Evolutionary conservation across 345 rosid genomes (phyloP).

Genomic region (Syzygium jambos): DNA sequence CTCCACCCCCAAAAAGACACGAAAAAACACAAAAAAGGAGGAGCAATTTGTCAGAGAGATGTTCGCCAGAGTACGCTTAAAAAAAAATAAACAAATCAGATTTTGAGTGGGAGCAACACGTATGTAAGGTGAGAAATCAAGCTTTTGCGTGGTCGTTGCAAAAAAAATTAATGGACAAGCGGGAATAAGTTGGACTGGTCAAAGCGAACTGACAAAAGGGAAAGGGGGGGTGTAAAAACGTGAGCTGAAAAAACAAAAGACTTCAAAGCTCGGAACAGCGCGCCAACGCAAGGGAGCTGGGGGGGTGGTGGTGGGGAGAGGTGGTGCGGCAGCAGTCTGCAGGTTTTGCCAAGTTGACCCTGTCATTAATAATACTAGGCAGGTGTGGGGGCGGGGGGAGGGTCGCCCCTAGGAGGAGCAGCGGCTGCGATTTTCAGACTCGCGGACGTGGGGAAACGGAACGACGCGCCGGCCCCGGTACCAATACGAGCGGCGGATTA

Average conservation of each 20-base stretch:
- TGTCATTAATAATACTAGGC: not conserved
- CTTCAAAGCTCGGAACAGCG: not conserved
- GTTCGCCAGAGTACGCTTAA: too few species aligned
- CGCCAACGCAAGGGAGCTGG: not conserved
- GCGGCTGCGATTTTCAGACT: not conserved
- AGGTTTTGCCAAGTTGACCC: not conserved
- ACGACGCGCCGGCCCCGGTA: not conserved
- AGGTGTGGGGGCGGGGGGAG: not conserved
- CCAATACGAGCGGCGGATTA: not conserved
- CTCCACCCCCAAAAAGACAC: not conserved
- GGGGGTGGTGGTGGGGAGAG: too few species aligned
- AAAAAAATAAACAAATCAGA: too few species aligned
- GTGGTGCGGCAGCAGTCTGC: not conserved
- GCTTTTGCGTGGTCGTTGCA: not conserved
- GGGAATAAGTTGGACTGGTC: not conserved
- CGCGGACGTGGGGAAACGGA: not conserved
- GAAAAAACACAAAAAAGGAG: accelerated
- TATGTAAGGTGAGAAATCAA: not conserved
- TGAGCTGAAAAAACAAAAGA: not conserved
- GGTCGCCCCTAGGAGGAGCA: not conserved
- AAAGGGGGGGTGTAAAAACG: not conserved
- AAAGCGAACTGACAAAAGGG: not conserved
- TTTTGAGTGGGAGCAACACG: too few species aligned
- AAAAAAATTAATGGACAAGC: not conserved
- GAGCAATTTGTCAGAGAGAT: not conserved